Percentiles rank a stretch among this genome's conserved stretches.
phyloP scores from a whole-genome alignment of 257 asterid genomes.

The Eucommia ulmoides region DNA sequence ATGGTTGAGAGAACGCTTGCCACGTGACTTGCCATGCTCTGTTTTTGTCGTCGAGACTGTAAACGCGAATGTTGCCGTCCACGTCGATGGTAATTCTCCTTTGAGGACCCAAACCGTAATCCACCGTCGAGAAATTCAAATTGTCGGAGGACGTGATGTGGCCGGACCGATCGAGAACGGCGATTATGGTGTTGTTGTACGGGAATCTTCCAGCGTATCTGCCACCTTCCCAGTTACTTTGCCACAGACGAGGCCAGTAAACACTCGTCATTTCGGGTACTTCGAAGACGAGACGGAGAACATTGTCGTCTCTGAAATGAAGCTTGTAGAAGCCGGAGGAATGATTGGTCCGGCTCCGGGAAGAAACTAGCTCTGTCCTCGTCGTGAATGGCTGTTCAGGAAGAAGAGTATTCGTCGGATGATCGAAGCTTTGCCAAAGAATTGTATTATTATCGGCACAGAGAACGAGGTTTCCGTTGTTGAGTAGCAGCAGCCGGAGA shows the following conservation, averaged over 20 bases:
- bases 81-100: constrained; percentile 21
- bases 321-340: constrained; percentile 26
- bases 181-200: constrained; percentile 16
- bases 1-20: constrained; percentile 14
- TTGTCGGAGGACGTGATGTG: constrained; percentile 12
- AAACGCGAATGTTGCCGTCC: constrained; percentile 26
- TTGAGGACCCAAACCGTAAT: constrained; percentile 8
- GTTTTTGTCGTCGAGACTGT: constrained; percentile 12
- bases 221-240: constrained; percentile 15
- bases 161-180: constrained; percentile 13
- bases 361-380: constrained; percentile 11
- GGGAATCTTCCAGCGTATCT: constrained; percentile 15
- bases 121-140: constrained; percentile 8
- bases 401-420: constrained; percentile 24
- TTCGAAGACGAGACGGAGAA: constrained; percentile 16
- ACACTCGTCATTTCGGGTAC: constrained; percentile 20
- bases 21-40: constrained; percentile 27
- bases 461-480: constrained; percentile 27
- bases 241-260: constrained; percentile 23
- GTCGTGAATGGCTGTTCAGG: constrained; percentile 15
- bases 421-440: constrained; percentile 29
- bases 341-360: constrained; percentile 18
- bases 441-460: neutral
- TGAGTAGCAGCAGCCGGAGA: constrained; percentile 7
- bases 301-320: constrained; percentile 19